Evolutionary conservation across 495 filamentous ascomycete genomes (phyloP), one percentile per base, ranked within the genome.

Genomic region (Talaromyces nanjingensis): DNA sequence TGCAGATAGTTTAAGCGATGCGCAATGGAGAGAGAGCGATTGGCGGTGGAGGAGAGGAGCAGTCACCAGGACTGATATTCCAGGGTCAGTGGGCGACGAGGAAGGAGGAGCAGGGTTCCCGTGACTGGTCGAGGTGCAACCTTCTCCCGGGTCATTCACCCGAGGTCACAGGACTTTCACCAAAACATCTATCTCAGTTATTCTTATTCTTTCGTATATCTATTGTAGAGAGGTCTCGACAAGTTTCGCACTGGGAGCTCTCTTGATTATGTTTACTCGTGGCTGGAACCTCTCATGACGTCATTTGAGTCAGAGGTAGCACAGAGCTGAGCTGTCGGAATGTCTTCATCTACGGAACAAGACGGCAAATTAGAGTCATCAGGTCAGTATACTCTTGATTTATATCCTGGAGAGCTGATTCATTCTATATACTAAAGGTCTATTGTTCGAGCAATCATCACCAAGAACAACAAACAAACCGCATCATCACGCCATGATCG

Each of bases 371-470:
- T 20, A 18, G 2, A 49, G 45, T 49, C 45, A 56, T 56, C 53
- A 16, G 53, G 53, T 56, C 53, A 56, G 20, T 27, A 25, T 56
- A 25, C 14, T 22, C 11, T 25, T 56, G 53, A 31, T 29, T 27
- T 9, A n/a, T 56, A 22, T 29, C 53, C 20, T 56, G 24, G 22
- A 29, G 22, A 27, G 53, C 22, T 11, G 20, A 27, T 11, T 54
- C 52, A 12, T 27, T 56, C 53, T 56, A 56, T 56, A 56, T 56
- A 56, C 53, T 31, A 9, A 55, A 29, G 20, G 20, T 61, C 34
- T 61, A 49, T 61, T 18, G 24, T 61, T 45, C 33, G 22, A 47
- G 57, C 57, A 22, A 42, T 52, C 59, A 29, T 61, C 59, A 61
- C 33, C 22, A 56, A 27, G 22, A 61, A 47, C 57, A 47, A 49